Evolutionary conservation across 768 basidiomycete genomes (phyloP).

Genomic region (Kwoniella europaea): DNA sequence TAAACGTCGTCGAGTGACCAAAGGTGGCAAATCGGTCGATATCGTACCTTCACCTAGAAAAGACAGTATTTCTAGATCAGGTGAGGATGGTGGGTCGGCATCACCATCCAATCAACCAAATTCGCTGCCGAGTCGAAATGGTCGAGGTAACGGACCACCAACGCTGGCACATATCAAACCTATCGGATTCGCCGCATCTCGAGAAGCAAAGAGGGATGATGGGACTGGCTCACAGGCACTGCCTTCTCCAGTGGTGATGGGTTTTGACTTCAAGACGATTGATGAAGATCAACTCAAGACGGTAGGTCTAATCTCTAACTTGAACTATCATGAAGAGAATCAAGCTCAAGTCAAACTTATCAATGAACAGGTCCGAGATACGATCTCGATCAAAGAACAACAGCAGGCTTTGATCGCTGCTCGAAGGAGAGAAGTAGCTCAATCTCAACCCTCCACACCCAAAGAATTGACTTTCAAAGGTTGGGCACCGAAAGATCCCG

Average conservation of each 20-base stretch:
- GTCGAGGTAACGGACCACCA: background rate
- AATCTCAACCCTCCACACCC: constrained; percentile 40
- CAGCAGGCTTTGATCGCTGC: constrained; percentile 54
- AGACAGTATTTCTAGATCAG: constrained; percentile 4
- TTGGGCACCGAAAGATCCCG: constrained; percentile 49
- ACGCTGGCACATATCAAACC: constrained; percentile 44
- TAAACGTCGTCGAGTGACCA: constrained; percentile 29
- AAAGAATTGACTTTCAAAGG: constrained; percentile 53
- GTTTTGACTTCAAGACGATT: constrained; percentile 51
- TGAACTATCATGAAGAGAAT: constrained; percentile 4
- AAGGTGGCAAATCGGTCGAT: constrained; percentile 20
- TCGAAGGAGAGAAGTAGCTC: constrained; percentile 42
- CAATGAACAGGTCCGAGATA: constrained; percentile 47
- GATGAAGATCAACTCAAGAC: constrained; percentile 52
- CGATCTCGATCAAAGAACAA: constrained; percentile 52
- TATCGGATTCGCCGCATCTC: constrained; percentile 48
- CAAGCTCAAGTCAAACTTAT: constrained; percentile 19
- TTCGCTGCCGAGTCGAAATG: background rate
- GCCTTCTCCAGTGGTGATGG: constrained; percentile 54
- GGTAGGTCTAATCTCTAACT: constrained; percentile 29
- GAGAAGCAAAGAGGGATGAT: constrained; percentile 42
- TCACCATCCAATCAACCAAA: constrained; percentile 2
- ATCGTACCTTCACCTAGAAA: constrained; percentile 9
- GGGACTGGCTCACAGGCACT: constrained; percentile 21
- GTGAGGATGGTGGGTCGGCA: constrained; percentile 7